Evolutionary conservation across 2,329 filamentous ascomycete genomes (phyloP), one percentile per base, ranked within the genome.

Genomic region (Cercospora canescens): DNA sequence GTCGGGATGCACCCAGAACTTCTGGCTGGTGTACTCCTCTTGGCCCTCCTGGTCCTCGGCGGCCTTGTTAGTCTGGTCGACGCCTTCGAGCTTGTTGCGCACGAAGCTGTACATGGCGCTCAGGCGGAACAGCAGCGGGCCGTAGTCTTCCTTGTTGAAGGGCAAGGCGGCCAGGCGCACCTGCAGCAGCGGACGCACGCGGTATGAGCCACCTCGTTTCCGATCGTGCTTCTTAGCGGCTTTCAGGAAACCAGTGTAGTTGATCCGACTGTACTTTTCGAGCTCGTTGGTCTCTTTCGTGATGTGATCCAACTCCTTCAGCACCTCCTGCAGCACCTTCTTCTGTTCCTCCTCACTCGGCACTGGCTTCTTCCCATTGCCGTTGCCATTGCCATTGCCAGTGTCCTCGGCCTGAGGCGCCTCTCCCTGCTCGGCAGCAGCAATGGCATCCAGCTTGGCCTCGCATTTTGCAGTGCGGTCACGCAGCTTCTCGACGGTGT

Each of bases 201-300:
- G 92, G 83, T 98, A 98, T 61, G 89, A 86, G 71, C 89, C 86
- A 63, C 94, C 94, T 71, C 94, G 87, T 82, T 94, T 96, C 71
- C 95, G 91, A 80, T 99, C 95, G 81, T 99, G 95, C 82, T 99
- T 99, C 88, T 99, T 99, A 64, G 93, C 93, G 56, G 96, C 96
- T 85, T 99, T 99, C 76, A 97, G 86, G 80, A 98, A 97, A 56
- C 93, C 95, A 6, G 95, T 97, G 80, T 97, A 99, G 82, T 99
- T 99, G 82, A 97, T 90, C 70, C 90, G 91, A 79, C 93, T 95
- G 81, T 95, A 99, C 79, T 92, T 95, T 81, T 97, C 95, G 72
- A 99, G 86, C 83, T 96, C 92, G 78, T 91, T 94, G 75, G 96
- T 89, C 80, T 97, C 93, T 77, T 92, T 92, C 35, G 92, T 95